Evolutionary conservation across 495 filamentous ascomycete species (phyloP), one percentile per base, ranked within the genome.

Genomic region (Platismatia glauca): DNA sequence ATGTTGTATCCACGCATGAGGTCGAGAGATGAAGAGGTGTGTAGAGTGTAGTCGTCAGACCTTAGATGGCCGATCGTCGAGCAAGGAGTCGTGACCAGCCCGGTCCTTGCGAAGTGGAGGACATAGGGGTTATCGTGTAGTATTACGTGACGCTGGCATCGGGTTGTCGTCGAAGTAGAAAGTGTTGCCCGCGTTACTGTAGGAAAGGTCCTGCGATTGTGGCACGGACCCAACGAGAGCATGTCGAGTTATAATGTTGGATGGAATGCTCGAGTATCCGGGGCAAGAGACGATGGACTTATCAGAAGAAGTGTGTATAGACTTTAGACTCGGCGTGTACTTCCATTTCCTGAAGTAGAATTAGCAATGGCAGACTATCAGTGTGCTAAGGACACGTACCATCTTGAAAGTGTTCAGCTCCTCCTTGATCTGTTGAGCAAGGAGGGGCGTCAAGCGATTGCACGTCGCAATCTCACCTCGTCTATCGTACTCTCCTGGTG

Each of bases 371-470:
- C 61, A 38, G 27, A 57, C 6, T 18, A n/a, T 12, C 41, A 53
- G 13, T n/a, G 27, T 34, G 35, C 27, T 12, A 38, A 24, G 29
- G n/a, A 55, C 34, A 78, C 87, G 64, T 73, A 96, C 94, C 94
- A 99, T 97, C 71, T 98, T 99, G 81, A 97, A 99, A 66, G 86
- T 93, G 77, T 99, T 99, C 68, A 99, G 80, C 76, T 99, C 94
- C 76, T 99, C 94, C 77, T 97, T 97, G 77, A 99, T 99, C 72
- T 99, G 94, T 72, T 99, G 94, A 39, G 94, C 94, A 65, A 98
- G 84, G 81, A 97, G 89, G 22, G 94, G 94, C 48, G 94, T 99
- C 64, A 99, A 76, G 62, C 92, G 89, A 72, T 99, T 99, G 82
- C 94, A 99, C 11, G 94, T 99, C 33, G 94, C 91, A 73, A 97